These are phyloP conservation scores for Celoporthe dispersa DNA, from an alignment of 2,329 filamentous ascomycete species.

Conservation along the genomic window DNA sequence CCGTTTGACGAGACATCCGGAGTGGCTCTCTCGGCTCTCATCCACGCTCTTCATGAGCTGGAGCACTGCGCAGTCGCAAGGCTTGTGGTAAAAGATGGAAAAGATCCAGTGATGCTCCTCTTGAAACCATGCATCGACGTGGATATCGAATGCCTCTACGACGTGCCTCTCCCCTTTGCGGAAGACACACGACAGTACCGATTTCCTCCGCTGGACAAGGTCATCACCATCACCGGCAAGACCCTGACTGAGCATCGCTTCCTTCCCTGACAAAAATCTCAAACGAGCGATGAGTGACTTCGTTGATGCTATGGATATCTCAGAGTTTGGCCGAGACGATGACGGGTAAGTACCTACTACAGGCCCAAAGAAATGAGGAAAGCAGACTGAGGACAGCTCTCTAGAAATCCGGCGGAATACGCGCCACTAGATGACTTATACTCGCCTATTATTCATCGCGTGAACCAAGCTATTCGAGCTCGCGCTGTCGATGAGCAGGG, in stretches of 20 bases:
- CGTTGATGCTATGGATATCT: conserved; percentile 91
- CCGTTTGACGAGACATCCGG: conserved; percentile 80
- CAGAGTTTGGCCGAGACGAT: conserved; percentile 71
- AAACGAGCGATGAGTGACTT: conserved; percentile 85
- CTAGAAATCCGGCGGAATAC: conserved; percentile 62
- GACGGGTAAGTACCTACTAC: conserved; percentile 60
- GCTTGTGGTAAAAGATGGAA: conserved; percentile 82
- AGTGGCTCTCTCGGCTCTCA: conserved; percentile 84
- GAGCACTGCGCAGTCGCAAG: conserved; percentile 86
- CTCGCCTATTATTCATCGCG: conserved; percentile 83
- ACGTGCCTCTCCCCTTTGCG: conserved; percentile 88
- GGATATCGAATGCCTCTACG: conserved; percentile 83
- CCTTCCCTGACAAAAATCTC: conserved; percentile 78
- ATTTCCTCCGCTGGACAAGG: conserved; percentile 86
- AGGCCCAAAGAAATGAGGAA: too few species aligned
- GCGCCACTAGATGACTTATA: conserved; percentile 80
- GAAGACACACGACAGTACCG: conserved; percentile 91
- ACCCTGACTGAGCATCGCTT: conserved; percentile 81
- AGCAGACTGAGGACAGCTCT: neutral
- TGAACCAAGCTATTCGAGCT: conserved; percentile 83
- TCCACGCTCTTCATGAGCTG: conserved; percentile 83
- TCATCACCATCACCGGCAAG: conserved; percentile 85
- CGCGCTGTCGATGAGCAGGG: conserved; percentile 76
- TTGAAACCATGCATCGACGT: conserved; percentile 80
- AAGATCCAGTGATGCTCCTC: conserved; percentile 75